Evolutionary conservation across 2,329 filamentous ascomycete species (phyloP).

Genomic region (Coniochaeta hoffmannii): DNA sequence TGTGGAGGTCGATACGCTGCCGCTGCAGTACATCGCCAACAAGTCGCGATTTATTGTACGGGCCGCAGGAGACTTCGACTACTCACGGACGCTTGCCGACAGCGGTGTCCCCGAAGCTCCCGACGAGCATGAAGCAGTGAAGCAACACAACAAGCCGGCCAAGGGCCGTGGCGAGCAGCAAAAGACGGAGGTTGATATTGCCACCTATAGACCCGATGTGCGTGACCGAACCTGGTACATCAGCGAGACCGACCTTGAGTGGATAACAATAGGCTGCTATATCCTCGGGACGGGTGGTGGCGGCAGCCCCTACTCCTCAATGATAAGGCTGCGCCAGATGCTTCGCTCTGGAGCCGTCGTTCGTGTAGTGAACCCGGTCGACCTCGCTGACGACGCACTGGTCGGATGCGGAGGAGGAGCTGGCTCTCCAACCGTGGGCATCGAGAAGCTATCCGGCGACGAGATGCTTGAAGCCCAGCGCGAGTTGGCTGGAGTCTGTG

Average conservation of each 20-base stretch:
- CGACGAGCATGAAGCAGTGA: constrained; percentile 16
- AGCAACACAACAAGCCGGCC: constrained; percentile 12
- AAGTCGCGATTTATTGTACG: constrained; percentile 50
- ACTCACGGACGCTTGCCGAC: constrained; percentile 16
- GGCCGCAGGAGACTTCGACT: constrained; percentile 52
- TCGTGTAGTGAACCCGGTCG: constrained; percentile 41
- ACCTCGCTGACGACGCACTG: constrained; percentile 40
- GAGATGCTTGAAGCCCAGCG: constrained; percentile 44
- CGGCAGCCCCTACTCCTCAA: constrained; percentile 44
- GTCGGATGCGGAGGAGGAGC: constrained; percentile 50
- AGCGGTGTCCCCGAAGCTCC: constrained; percentile 1
- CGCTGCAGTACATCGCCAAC: constrained; percentile 46
- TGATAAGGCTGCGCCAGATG: constrained; percentile 43
- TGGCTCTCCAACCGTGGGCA: constrained; percentile 52
- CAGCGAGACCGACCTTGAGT: constrained; percentile 49
- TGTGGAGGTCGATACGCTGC: constrained; percentile 46
- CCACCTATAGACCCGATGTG: constrained; percentile 40
- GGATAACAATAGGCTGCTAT: constrained; percentile 51
- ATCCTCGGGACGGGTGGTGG: constrained; percentile 56
- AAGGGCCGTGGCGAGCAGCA: constrained; percentile 6
- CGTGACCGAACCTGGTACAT: constrained; percentile 47
- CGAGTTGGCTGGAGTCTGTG: constrained; percentile 45
- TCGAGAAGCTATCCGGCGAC: constrained; percentile 52
- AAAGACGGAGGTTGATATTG: constrained; percentile 16
- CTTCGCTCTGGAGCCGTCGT: constrained; percentile 42